Base-by-base conservation (phyloP, 768 basidiomycete genomes). In the Hygrocybe punicea region DNA sequence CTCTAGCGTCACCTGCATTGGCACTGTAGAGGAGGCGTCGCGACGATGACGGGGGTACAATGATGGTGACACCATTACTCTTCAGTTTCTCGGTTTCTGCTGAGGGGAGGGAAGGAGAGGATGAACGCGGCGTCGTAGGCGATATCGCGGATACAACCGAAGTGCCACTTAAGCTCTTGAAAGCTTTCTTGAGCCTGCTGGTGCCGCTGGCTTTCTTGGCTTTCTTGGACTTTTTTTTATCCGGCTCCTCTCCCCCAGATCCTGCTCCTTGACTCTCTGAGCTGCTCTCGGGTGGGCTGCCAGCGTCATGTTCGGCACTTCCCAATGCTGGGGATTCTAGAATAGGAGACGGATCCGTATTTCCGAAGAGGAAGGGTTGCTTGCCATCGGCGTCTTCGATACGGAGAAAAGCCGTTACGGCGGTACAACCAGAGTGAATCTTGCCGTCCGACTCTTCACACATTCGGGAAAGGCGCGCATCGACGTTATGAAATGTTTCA, bases 381-480 rank as follows among this genome's bases (percentile, higher is more conserved):
- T 76, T 75, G 34, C 91, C 91, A 14, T 86, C 76, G 2, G 75
- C 77, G 62, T 93, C 93, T 73, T 99, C 97, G 57, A 98, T 73
- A 13, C 97, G 89, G 52, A 99, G 81, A 73, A 98, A 96, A 2
- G 93, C 93, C 24, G 91, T 94, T 35, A 97, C 97, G 4, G 92
- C 97, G 4, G 97, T 99, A 67, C 96, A 98, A 1, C 97, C 97
- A 6, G 92, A 94, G 65, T 96, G 93, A 49, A 96, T 94, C 71
- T 91, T 93, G 62, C 92, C 93, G 39, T 91, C 87, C 6, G 89
- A 89, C 61, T 89, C 85, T 65, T 90, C 89, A 54, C 93, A 87
- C 65, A 98, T 85, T 47, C 79, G 82, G 16, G 93, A 94, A 33
- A 99, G 81, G 56, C 81, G 79, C 47, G 76, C 80, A 67, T 99